phyloP scores from a whole-genome alignment of 2,329 filamentous ascomycete genomes.

The Colletotrichum somersetense region DNA sequence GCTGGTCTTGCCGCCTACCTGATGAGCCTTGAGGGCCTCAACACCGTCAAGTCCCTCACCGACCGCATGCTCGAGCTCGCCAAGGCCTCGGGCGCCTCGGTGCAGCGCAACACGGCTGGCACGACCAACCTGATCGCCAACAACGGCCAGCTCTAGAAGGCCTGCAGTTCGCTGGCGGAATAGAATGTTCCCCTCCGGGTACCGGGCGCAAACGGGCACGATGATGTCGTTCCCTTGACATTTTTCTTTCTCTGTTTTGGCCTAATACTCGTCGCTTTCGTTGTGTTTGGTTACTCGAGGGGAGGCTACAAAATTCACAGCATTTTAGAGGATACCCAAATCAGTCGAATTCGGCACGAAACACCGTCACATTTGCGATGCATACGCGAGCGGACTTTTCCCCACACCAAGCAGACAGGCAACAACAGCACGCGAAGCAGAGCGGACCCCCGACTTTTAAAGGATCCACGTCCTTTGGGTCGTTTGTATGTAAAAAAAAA shows the following conservation, averaged over 20 bases:
- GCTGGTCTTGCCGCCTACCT: constrained; percentile 77
- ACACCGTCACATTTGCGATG: constrained; percentile 1
- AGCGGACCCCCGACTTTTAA: neutral
- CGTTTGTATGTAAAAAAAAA: constrained; percentile 31
- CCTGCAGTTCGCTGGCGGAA: neutral
- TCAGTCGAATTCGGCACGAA: constrained; percentile 20
- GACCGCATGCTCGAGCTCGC: constrained; percentile 67
- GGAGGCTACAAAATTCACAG: constrained; percentile 28
- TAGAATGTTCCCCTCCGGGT: constrained; percentile 7
- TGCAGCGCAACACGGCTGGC: constrained; percentile 55
- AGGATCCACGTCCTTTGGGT: neutral
- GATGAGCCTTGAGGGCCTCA: constrained; percentile 67
- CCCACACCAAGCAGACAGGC: constrained; percentile 10
- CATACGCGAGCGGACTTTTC: constrained; percentile 31
- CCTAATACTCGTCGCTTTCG: constrained; percentile 30
- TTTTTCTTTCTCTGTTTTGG: constrained; percentile 23
- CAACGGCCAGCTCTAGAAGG: constrained; percentile 59
- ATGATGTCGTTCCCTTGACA: constrained; percentile 10
- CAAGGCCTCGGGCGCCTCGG: constrained; percentile 57
- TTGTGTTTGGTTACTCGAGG: constrained; percentile 27
- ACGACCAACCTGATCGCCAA: constrained; percentile 69
- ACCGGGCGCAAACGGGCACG: constrained; percentile 14
- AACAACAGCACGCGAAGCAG: constrained; percentile 1
- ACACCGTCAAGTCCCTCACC: constrained; percentile 58
- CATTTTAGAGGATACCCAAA: constrained; percentile 42